phyloP scores from a whole-genome alignment of 148 eudicot species.

The Cornus florida region DNA sequence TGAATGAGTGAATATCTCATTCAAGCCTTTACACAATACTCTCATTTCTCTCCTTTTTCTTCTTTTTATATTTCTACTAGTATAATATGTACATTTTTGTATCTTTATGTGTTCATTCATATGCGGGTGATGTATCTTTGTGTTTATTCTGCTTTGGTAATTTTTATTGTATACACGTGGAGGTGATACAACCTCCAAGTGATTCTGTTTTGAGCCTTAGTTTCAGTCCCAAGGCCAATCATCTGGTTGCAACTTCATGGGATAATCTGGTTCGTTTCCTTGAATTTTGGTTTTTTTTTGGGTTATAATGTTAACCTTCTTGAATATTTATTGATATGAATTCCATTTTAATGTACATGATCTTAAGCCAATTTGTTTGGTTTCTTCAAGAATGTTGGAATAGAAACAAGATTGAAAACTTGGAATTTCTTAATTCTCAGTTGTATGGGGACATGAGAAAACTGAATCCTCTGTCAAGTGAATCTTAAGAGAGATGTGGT shows the following conservation, averaged over 20 bases:
- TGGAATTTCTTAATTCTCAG: too few relatives aligned
- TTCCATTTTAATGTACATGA: not conserved
- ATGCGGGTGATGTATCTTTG: not conserved
- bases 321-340: not conserved
- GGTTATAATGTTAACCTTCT: not conserved
- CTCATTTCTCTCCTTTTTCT: too few relatives aligned
- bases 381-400: not conserved
- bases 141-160: not conserved
- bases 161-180: not conserved
- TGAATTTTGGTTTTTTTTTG: not conserved
- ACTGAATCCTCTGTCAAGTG: too few relatives aligned
- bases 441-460: not conserved
- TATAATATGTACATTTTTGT: not conserved
- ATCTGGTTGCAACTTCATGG: constrained; percentile 89
- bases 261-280: constrained; percentile 76
- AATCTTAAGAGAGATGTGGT: too few relatives aligned
- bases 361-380: not conserved
- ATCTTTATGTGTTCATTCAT: not conserved
- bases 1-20: too few relatives aligned
- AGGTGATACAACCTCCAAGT: constrained; percentile 66
- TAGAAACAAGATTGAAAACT: not conserved
- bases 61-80: too few relatives aligned
- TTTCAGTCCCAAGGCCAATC: constrained; percentile 94
- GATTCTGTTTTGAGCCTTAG: constrained; percentile 79
- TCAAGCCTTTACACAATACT: too few relatives aligned